phyloP scores from a whole-genome alignment of 2,329 filamentous ascomycete species.

The Sclerotinia trifoliorum region DNA sequence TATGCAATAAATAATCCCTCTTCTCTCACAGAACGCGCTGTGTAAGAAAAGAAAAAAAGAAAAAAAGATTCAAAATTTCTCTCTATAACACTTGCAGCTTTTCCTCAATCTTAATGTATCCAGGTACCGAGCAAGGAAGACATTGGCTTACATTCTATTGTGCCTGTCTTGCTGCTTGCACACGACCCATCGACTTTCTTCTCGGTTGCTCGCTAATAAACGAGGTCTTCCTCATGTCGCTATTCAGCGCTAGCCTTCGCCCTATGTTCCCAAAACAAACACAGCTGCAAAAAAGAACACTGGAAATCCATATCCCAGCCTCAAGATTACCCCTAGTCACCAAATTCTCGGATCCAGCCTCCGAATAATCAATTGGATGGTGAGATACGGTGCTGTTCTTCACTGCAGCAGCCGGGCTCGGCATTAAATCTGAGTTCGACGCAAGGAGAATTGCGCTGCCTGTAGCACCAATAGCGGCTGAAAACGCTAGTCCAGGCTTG shows the following conservation, averaged over 20 bases:
- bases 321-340: conserved; percentile 64
- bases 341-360: conserved; percentile 48
- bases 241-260: conserved; percentile 60
- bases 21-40: neutral
- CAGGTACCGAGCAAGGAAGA: neutral
- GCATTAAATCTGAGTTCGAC: conserved; percentile 75
- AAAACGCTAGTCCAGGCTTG: conserved; percentile 77
- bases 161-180: conserved; percentile 20
- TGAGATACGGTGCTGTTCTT: conserved; percentile 26
- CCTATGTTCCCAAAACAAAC: conserved; percentile 97
- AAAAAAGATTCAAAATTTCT: neutral
- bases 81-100: neutral
- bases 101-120: conserved; percentile 2
- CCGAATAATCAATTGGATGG: conserved; percentile 22
- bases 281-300: conserved; percentile 90
- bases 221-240: conserved; percentile 8
- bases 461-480: conserved; percentile 67
- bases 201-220: neutral
- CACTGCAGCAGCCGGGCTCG: conserved; percentile 52
- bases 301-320: conserved; percentile 83
- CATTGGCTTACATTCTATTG: neutral
- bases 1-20: neutral
- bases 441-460: conserved; percentile 74
- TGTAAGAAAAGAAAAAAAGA: neutral
- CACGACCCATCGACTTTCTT: conserved; percentile 16